A percentile compares a stretch with the other conserved stretches of the same genome.
Evolutionary conservation across 768 basidiomycete genomes (phyloP).

Genomic region (Suillus clintonianus): DNA sequence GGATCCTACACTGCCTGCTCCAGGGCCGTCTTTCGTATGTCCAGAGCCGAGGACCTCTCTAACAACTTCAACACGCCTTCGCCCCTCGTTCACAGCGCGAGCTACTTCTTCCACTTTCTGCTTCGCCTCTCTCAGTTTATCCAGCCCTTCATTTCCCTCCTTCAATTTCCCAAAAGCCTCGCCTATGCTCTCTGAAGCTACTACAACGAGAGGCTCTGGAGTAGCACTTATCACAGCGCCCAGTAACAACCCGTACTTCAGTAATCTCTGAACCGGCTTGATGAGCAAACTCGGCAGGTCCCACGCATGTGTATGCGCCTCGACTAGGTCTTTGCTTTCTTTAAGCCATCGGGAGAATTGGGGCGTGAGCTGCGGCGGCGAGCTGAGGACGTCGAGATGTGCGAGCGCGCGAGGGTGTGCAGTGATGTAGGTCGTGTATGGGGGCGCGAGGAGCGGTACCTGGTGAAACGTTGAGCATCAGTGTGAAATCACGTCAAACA

Average conservation of each 20-base stretch:
- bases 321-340: conserved; percentile 65
- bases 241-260: conserved; percentile 92
- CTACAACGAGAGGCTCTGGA: conserved; percentile 42
- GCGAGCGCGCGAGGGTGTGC: conserved; percentile 74
- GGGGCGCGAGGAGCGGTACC: conserved; percentile 70
- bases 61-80: conserved; percentile 76
- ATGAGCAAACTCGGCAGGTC: conserved; percentile 93
- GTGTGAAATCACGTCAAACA: neutral
- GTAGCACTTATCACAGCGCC: conserved; percentile 75
- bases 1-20: conserved; percentile 42
- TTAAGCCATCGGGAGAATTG: conserved; percentile 53
- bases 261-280: conserved; percentile 94
- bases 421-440: conserved; percentile 81
- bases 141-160: conserved; percentile 11
- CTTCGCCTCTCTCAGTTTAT: conserved; percentile 53
- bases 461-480: conserved; percentile 25
- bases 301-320: conserved; percentile 82
- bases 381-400: conserved; percentile 53
- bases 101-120: conserved; percentile 71
- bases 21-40: conserved; percentile 37
- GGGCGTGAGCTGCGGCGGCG: conserved; percentile 47
- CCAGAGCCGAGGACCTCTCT: conserved; percentile 63
- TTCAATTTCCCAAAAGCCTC: conserved; percentile 18
- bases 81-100: conserved; percentile 74
- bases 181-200: neutral